Percentiles rank a stretch among this genome's conserved stretches.
phyloP scores from a whole-genome alignment of 805 yeast genomes.

The Wickerhamomyces chaumierensis region DNA sequence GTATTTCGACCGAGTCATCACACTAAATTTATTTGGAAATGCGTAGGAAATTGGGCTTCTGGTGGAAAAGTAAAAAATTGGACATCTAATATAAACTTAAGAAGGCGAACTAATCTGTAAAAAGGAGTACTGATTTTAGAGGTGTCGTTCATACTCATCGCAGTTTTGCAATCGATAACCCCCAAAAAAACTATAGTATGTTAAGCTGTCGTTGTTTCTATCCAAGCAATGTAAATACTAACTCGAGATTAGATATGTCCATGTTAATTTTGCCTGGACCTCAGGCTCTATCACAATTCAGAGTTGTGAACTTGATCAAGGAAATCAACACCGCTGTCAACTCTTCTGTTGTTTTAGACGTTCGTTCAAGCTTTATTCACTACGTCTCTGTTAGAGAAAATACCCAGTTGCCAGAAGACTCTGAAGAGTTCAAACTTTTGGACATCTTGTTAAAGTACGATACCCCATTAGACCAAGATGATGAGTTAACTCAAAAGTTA shows the following conservation, averaged over 20 bases:
- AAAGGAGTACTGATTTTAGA: too few species aligned
- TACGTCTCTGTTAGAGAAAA: conserved; percentile 48
- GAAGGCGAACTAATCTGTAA: too few species aligned
- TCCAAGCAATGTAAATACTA: background rate
- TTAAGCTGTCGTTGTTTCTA: too few species aligned
- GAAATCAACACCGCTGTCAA: conserved; percentile 66
- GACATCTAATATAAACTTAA: background rate
- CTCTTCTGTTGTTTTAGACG: conserved; percentile 50
- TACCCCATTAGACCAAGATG: conserved; percentile 43
- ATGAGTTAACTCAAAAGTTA: conserved; percentile 30
- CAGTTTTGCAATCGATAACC: background rate
- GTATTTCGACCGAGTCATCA: conserved; percentile 1
- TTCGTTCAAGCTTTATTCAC: conserved; percentile 71
- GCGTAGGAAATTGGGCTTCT: background rate
- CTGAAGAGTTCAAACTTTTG: conserved; percentile 36
- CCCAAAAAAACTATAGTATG: too few species aligned
- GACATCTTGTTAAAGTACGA: conserved; percentile 67
- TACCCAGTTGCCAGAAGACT: conserved; percentile 16
- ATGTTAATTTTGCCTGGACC: conserved; percentile 73
- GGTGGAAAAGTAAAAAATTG: background rate
- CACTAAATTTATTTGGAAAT: too few species aligned
- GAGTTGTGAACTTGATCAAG: conserved; percentile 61
- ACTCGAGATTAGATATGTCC: conserved; percentile 18
- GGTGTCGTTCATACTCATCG: background rate
- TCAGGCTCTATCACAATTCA: conserved; percentile 75